Conservation (phyloP, 768 basidiomycete species). For the Cyathus striatus region DNA sequence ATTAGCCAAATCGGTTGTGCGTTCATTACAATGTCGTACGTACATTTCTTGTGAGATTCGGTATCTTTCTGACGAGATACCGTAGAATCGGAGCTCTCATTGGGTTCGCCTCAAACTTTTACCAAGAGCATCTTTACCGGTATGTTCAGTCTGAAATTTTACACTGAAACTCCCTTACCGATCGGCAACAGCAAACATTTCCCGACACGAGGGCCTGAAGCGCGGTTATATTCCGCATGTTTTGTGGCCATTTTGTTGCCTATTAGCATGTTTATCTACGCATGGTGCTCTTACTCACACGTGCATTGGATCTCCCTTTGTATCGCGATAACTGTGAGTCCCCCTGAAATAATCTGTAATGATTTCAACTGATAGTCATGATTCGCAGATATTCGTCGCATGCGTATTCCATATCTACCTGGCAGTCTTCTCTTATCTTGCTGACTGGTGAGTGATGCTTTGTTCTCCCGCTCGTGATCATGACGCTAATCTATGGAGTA, state of each 20-base stretch:
- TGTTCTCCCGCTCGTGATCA: neutral
- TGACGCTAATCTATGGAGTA: neutral
- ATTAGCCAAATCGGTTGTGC: slow-evolving; percentile 54
- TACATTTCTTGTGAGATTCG: slow-evolving; percentile 1
- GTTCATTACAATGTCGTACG: slow-evolving; percentile 55
- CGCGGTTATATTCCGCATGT: no score
- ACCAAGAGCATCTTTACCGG: slow-evolving; percentile 48
- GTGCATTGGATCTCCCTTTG: slow-evolving; percentile 60
- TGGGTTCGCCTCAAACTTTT: slow-evolving; percentile 39
- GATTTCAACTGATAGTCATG: slow-evolving; percentile 1
- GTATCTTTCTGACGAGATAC: neutral
- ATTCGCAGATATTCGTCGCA: slow-evolving; percentile 41
- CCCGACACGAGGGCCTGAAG: slow-evolving; percentile 25
- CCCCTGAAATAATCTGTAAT: slow-evolving; percentile 1
- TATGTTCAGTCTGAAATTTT: slow-evolving; percentile 15
- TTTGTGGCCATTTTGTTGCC: slow-evolving; percentile 50
- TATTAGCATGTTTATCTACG: slow-evolving; percentile 65
- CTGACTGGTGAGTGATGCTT: slow-evolving; percentile 47
- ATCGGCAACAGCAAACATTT: slow-evolving; percentile 22
- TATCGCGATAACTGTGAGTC: slow-evolving; percentile 42
- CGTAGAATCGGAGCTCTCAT: slow-evolving; percentile 50
- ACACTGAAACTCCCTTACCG: neutral
- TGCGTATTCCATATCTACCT: slow-evolving; percentile 50
- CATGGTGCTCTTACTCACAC: slow-evolving; percentile 52
- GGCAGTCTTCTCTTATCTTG: slow-evolving; percentile 55